Conservation (phyloP, 257 asterid genomes). For the Lavandula angustifolia region DNA sequence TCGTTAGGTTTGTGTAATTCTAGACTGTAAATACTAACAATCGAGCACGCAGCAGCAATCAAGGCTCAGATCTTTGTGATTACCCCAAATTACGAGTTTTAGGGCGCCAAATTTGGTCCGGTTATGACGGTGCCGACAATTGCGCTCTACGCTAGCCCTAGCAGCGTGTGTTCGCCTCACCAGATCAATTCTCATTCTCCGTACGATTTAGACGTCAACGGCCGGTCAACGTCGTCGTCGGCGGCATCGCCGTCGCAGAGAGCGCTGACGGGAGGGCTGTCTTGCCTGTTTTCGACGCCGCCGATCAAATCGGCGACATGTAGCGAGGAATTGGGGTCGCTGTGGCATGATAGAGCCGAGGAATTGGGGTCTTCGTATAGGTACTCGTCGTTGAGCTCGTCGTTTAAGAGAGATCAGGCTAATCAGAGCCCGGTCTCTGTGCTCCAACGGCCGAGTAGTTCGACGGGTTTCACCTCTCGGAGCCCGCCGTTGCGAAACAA, state of each 20-base stretch:
- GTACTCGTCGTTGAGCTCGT: conserved; percentile 61
- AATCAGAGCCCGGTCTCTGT: conserved; percentile 93
- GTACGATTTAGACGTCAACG: conserved; percentile 59
- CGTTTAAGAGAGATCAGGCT: conserved; percentile 62
- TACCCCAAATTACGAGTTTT: conserved; percentile 11
- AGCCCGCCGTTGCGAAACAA: conserved; percentile 53
- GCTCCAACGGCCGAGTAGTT: conserved; percentile 62
- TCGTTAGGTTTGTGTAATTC: neutral
- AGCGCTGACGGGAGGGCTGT: conserved; percentile 58
- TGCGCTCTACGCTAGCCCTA: conserved; percentile 76
- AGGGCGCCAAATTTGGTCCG: conserved; percentile 25
- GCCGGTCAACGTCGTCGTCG: conserved; percentile 60
- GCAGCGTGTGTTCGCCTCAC: conserved; percentile 70
- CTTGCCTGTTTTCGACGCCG: conserved; percentile 61
- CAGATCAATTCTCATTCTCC: conserved; percentile 70
- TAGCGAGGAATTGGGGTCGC: conserved; percentile 66
- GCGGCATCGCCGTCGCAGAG: conserved; percentile 65
- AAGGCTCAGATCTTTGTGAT: conserved; percentile 27
- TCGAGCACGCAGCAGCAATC: conserved; percentile 9
- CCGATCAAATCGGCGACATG: conserved; percentile 55
- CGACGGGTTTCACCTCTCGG: conserved; percentile 49
- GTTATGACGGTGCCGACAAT: conserved; percentile 70
- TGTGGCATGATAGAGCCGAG: conserved; percentile 75
- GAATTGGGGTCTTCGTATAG: conserved; percentile 72
- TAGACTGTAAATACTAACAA: conserved; percentile 13